Base-by-base conservation (phyloP, 208 protist species). In the Novymonas esmeraldas region DNA sequence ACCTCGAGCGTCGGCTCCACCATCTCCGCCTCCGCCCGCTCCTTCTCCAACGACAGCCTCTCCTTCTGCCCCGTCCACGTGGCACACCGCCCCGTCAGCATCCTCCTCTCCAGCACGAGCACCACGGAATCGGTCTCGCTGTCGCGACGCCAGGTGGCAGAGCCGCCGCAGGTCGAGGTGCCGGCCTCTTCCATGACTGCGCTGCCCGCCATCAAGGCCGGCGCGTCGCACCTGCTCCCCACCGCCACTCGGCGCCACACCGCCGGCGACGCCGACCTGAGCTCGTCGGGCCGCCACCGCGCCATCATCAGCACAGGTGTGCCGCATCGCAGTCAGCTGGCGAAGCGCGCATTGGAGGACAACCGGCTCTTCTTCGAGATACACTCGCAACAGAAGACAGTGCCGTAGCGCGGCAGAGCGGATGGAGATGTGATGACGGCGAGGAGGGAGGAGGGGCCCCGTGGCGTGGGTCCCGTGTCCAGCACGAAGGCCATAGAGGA, bases 321-420 rank as follows among this genome's bases (percentile, higher is more conserved):
- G 60, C 70, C 81, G 24, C 78, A 91, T 71, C 65, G 67, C 11
- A 57, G 57, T 28, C 87, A 94, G 59, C 74, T 94, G 4, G 87
- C 87, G 41, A 85, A 81, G 60, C 75, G 81, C n/a, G 87, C 87
- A 1, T 22, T 84, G 45, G 87, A 94, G 60, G 87, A 94, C 31
- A 85, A 94, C 64, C n/a, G 60, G 16, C 73, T 94, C 0, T 94
- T 94, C 48, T 73, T 84, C 22, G 39, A 72, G 14, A 38, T 73
- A 4, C 29, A 50, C 31, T 34, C 36, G 24, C 29, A 39, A n/a
- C 41, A 67, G 48, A 68, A 51, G 20, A n/a, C 42, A 6, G 42
- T 64, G 3, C 13, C 49, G 0, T 52, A 52, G 20, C 41, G 46
- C 7, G 16, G 16, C 11, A 31, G 22, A 41, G 36, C 36, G 36